Percentiles rank a stretch among this genome's conserved stretches.
Conservation (phyloP, 768 basidiomycete genomes). For the Mycena rosella region DNA sequence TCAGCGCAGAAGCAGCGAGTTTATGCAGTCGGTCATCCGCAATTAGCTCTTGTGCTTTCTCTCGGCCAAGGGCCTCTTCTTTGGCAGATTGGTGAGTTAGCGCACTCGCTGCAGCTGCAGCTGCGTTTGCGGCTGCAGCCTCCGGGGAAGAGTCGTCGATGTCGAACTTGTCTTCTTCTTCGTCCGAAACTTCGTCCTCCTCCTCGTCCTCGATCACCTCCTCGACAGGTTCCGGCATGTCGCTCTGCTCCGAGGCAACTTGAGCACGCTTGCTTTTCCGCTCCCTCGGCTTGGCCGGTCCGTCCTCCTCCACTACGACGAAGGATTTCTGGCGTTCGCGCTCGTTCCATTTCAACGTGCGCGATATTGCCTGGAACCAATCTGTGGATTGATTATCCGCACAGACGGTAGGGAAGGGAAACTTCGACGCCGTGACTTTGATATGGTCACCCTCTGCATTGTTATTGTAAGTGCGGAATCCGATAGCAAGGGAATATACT, state of each 20-base stretch:
- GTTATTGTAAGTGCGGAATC: constrained; percentile 23
- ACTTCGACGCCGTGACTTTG: constrained; percentile 96
- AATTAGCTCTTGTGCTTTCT: constrained; percentile 46
- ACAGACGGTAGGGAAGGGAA: constrained; percentile 98
- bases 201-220: constrained; percentile 59
- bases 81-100: constrained; percentile 34
- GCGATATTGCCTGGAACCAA: constrained; percentile 98
- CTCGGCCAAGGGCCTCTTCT: constrained; percentile 40
- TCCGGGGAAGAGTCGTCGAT: constrained; percentile 91
- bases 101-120: constrained; percentile 36
- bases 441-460: constrained; percentile 96
- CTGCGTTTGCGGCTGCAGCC: constrained; percentile 49
- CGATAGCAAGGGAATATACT: constrained; percentile 51
- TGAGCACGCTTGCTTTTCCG: constrained; percentile 40
- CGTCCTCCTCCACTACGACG: constrained; percentile 92
- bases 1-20: constrained; percentile 48
- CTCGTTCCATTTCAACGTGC: constrained; percentile 99
- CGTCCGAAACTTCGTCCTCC: constrained; percentile 61
- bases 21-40: constrained; percentile 45
- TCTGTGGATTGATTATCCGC: constrained; percentile 98
- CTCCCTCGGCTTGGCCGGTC: constrained; percentile 60
- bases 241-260: constrained; percentile 30
- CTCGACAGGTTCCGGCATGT: constrained; percentile 41
- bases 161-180: constrained; percentile 82
- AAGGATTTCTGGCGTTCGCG: constrained; percentile 98